Percentiles rank a stretch among this genome's conserved stretches.
Evolutionary conservation across 306 rosid species (phyloP).

Genomic region (Dryas alaskensis): DNA sequence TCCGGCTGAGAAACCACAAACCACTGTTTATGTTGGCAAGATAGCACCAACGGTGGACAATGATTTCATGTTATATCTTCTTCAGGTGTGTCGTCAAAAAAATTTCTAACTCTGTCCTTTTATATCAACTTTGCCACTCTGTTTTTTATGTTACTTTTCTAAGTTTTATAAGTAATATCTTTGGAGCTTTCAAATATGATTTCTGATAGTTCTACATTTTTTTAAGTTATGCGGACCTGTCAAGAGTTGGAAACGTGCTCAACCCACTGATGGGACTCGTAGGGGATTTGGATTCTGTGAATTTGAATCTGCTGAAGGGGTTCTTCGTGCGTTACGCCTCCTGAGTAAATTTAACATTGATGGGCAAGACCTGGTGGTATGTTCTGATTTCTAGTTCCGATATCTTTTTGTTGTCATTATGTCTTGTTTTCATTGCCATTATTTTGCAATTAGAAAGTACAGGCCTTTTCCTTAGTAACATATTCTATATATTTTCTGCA

Average conservation of each 20-base stretch:
- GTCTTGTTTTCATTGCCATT: neutral
- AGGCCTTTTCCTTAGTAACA: neutral
- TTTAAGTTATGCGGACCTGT: slow-evolving; percentile 84
- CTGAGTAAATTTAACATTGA: slow-evolving; percentile 82
- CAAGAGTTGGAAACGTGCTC: slow-evolving; percentile 96
- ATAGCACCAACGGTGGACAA: slow-evolving; percentile 90
- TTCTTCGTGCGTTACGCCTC: slow-evolving; percentile 89
- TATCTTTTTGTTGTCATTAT: neutral
- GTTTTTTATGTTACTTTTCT: neutral
- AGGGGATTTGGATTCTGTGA: slow-evolving; percentile 91
- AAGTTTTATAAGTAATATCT: neutral
- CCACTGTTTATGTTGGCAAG: slow-evolving; percentile 87
- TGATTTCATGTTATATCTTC: slow-evolving; percentile 77
- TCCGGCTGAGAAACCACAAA: slow-evolving; percentile 79
- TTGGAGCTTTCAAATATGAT: slow-evolving; percentile 10
- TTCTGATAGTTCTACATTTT: slow-evolving; percentile 23
- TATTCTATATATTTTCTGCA: neutral
- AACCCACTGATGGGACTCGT: slow-evolving; percentile 83
- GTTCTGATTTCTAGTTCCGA: slow-evolving; percentile 24
- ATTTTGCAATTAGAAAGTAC: neutral
- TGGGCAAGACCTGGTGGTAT: slow-evolving; percentile 91
- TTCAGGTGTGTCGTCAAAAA: slow-evolving; percentile 53
- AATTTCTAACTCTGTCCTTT: slow-evolving; percentile 8
- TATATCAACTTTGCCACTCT: neutral
- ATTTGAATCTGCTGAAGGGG: slow-evolving; percentile 96